Base-by-base conservation (phyloP, 176 grass and related monocot genomes). In the Hsuehochloa calcarea region DNA sequence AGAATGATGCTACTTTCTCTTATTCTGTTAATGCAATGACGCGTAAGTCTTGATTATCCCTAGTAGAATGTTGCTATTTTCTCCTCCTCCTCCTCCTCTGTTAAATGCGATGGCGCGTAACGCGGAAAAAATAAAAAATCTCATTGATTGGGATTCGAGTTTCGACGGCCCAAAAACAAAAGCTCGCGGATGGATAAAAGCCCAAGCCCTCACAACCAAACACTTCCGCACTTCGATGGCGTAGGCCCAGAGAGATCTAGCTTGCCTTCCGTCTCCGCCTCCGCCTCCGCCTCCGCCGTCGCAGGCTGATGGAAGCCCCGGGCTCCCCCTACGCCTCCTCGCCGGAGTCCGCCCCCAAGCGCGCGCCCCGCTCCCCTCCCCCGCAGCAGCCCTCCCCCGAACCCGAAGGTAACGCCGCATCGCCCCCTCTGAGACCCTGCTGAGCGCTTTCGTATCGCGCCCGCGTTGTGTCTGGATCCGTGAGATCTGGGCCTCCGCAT, bases 321-420 rank as follows among this genome's bases (percentile, higher is more conserved):
- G 91, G 92, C 70, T 93, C 89, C 68, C 96, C 93, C 77, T 93
- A 95, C 80, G 89, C 93, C 70, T 95, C 96, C 87, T 98, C 96
- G 29, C 93, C 96, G 12, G 96, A 98, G n/a, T 82, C 87, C 58
- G 88, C 95, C 69, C 86, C 92, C 35, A 91, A 91, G 86, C 89
- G 91, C 75, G 92, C 82, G n/a, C 85, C 87, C 5, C 91, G 77
- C 41, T 85, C 91, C 55, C 90, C 94, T 15, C 92, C 91, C 13
- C 87, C 39, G 59, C 74, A 83, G 89, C 89, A 91, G 27, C 74
- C 75, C 65, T 76, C 62, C 34, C 56, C 70, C 46, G 85, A 87
- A 49, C 10, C 68, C 52, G 86, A 82, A 89, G 80, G 86, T 86
- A 68, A 66, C 61, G 4, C 0, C 63, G 0, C 72, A 27, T 25